Conservation (phyloP, 352 stramenopile genomes). For the Pythium diclinum region DNA sequence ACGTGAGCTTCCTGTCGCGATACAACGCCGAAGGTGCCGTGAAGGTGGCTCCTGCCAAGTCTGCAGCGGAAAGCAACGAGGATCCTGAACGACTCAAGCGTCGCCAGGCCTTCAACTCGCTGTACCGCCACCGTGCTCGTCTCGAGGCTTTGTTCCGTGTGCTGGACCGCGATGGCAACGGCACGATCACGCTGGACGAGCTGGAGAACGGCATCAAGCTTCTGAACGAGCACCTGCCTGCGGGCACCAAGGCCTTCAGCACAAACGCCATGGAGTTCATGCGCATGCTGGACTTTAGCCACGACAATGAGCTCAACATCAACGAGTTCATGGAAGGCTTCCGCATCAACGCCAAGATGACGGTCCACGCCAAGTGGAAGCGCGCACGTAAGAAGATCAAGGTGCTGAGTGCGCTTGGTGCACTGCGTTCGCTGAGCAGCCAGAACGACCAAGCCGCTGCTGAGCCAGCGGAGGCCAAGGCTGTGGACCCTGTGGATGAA, state of each 20-base stretch:
- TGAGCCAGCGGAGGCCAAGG: slow-evolving; percentile 19
- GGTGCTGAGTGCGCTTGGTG: slow-evolving; percentile 73
- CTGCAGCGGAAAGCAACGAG: not conserved
- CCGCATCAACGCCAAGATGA: slow-evolving; percentile 83
- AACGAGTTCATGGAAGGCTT: slow-evolving; percentile 91
- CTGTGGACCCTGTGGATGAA: slow-evolving; percentile 19
- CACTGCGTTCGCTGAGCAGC: slow-evolving; percentile 39
- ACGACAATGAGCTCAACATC: slow-evolving; percentile 88
- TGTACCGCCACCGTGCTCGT: slow-evolving; percentile 78
- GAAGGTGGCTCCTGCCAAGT: slow-evolving; percentile 6
- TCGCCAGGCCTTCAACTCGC: slow-evolving; percentile 71
- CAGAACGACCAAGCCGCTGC: slow-evolving; percentile 10
- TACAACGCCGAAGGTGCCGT: slow-evolving; percentile 63
- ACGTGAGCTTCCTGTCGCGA: slow-evolving; percentile 66
- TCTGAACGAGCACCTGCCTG: slow-evolving; percentile 73
- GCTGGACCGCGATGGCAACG: slow-evolving; percentile 77
- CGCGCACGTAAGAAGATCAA: slow-evolving; percentile 86
- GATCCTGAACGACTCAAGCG: slow-evolving; percentile 53
- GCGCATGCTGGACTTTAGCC: slow-evolving; percentile 83
- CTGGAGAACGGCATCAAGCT: slow-evolving; percentile 77
- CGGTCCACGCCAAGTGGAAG: slow-evolving; percentile 85
- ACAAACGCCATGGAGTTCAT: slow-evolving; percentile 76
- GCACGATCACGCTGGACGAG: slow-evolving; percentile 81
- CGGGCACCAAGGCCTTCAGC: slow-evolving; percentile 62
- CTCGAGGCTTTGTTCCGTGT: slow-evolving; percentile 83